These are phyloP conservation scores for Baeospora myosura DNA, from an alignment of 1,284 basidiomycete species.

Conservation along the genomic window DNA sequence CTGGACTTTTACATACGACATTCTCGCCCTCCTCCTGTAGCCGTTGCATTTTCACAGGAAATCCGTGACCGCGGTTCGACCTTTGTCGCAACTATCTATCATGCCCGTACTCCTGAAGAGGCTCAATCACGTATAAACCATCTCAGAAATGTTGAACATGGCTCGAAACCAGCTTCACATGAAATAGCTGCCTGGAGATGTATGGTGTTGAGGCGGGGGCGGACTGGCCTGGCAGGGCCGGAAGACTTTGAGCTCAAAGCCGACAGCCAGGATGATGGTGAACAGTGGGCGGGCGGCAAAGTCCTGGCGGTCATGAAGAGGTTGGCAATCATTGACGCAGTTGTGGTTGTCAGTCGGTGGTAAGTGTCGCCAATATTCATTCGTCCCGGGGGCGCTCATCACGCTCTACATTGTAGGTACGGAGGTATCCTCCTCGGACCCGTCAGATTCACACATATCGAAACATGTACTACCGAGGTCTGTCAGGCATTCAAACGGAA, in stretches of 20 bases:
- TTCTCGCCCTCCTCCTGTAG: slow-evolving; percentile 35
- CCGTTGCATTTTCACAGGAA: slow-evolving; percentile 58
- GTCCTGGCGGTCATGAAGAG: slow-evolving; percentile 64
- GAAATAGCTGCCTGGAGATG: slow-evolving; percentile 71
- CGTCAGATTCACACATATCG: slow-evolving; percentile 69
- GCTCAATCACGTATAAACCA: slow-evolving; percentile 43
- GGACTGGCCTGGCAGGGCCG: slow-evolving; percentile 57
- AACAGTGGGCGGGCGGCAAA: slow-evolving; percentile 55
- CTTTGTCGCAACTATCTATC: slow-evolving; percentile 60
- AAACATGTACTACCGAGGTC: slow-evolving; percentile 66
- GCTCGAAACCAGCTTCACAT: slow-evolving; percentile 50
- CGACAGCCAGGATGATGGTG: slow-evolving; percentile 65
- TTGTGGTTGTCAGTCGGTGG: slow-evolving; percentile 71
- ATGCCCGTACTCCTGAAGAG: slow-evolving; percentile 39
- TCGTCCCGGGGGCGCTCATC: neutral
- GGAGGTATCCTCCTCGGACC: slow-evolving; percentile 64
- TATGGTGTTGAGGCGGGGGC: slow-evolving; percentile 62
- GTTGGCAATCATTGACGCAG: slow-evolving; percentile 52
- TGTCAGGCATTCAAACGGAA: slow-evolving; percentile 56
- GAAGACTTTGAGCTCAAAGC: slow-evolving; percentile 64
- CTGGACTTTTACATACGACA: slow-evolving; percentile 49
- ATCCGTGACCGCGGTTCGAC: slow-evolving; percentile 64
- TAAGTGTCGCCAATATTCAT: slow-evolving; percentile 24
- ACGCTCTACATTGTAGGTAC: slow-evolving; percentile 42
- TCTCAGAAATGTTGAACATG: slow-evolving; percentile 47